Percentiles rank a stretch among this genome's conserved stretches.
Evolutionary conservation across 208 protist genomes (phyloP).

Genomic region (Trypanosoma avium): DNA sequence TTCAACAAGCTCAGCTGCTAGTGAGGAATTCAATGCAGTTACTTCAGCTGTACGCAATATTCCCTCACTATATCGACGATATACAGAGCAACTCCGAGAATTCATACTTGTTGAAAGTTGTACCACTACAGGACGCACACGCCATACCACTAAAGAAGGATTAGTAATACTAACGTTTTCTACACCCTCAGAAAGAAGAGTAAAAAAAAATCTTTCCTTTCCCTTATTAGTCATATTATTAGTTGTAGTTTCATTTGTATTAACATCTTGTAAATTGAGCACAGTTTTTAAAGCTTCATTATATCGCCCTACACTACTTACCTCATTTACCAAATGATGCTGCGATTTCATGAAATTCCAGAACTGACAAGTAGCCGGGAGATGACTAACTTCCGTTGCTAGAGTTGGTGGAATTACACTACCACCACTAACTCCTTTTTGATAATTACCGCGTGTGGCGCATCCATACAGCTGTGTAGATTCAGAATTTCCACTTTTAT

Average conservation of each 20-base stretch:
- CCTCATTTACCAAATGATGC: background rate
- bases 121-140: slow-evolving; percentile 3
- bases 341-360: background rate
- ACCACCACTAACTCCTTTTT: background rate
- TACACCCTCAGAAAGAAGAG: no score
- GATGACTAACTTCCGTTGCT: background rate
- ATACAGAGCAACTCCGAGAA: background rate
- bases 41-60: background rate
- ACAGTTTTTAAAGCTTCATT: background rate
- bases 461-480: no score
- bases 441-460: no score
- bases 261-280: no score
- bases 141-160: no score
- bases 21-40: background rate
- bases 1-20: background rate
- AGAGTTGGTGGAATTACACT: background rate
- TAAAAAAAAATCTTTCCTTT: no score
- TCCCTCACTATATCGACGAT: background rate
- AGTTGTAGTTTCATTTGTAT: no score
- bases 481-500: no score
- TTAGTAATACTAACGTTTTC: no score
- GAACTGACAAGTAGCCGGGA: background rate
- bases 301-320: background rate
- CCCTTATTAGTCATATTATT: no score
- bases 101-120: background rate